phyloP scores from a whole-genome alignment of 2,329 filamentous ascomycete genomes.

The Phialocephala subalpina region DNA sequence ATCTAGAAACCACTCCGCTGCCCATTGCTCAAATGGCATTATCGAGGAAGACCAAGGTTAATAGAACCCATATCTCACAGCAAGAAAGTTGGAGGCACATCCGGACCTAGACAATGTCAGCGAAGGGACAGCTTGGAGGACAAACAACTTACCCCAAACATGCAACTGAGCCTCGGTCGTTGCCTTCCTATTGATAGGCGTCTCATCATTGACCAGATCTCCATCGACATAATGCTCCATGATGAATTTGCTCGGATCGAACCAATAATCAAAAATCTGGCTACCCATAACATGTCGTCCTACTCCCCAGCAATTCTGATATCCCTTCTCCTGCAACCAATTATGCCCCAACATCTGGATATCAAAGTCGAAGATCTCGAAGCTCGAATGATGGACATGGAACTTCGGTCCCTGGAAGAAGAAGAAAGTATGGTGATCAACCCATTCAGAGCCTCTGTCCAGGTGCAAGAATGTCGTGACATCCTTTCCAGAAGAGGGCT shows the following conservation, averaged over 20 bases:
- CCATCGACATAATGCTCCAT: slow-evolving; percentile 77
- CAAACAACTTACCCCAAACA: slow-evolving; percentile 41
- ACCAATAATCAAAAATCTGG: slow-evolving; percentile 76
- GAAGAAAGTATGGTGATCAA: slow-evolving; percentile 66
- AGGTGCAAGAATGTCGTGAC: slow-evolving; percentile 61
- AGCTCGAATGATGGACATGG: slow-evolving; percentile 67
- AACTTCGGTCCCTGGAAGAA: slow-evolving; percentile 46
- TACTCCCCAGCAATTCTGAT: slow-evolving; percentile 74
- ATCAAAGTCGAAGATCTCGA: slow-evolving; percentile 77
- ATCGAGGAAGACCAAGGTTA: too few relatives aligned
- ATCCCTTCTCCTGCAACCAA: slow-evolving; percentile 69
- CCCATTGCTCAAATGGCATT: too few relatives aligned
- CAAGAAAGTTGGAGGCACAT: slow-evolving; percentile 34
- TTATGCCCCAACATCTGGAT: slow-evolving; percentile 75
- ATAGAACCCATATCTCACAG: slow-evolving; percentile 20
- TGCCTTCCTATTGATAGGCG: slow-evolving; percentile 29
- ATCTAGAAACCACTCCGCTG: background rate
- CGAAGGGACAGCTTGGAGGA: background rate
- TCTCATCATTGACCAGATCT: slow-evolving; percentile 63
- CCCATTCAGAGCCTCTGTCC: slow-evolving; percentile 56
- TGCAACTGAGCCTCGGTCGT: slow-evolving; percentile 33
- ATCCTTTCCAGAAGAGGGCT: slow-evolving; percentile 41
- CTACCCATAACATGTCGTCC: slow-evolving; percentile 74
- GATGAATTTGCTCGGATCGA: slow-evolving; percentile 68
- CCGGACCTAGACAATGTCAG: slow-evolving; percentile 33